Evolutionary conservation across 768 basidiomycete genomes (phyloP), one percentile per base, ranked within the genome.

Genomic region (Leccinum longicurvipes): DNA sequence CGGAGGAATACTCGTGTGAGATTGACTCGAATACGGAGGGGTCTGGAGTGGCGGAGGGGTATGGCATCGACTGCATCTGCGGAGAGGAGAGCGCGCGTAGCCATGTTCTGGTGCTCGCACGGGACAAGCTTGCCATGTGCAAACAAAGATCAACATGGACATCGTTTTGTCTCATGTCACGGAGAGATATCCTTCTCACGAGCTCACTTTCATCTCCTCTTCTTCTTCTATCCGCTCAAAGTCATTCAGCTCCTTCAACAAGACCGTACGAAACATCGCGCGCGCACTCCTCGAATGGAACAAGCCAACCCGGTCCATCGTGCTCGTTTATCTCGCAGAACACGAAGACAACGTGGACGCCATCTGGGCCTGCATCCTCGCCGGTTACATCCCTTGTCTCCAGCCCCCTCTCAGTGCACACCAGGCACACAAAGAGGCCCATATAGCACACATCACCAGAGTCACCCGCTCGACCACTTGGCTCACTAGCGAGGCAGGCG

Each of bases 1-100:
- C 31, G 45, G 60, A 52, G 19, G 57, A 54, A 51, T 78, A 75
- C 50, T 77, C 76, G 0, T 60, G n/a, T n/a, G n/a, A n/a, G n/a
- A n/a, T n/a, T n/a, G n/a, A n/a, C n/a, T n/a, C n/a, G n/a, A n/a
- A n/a, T n/a, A n/a, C n/a, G n/a, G n/a, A n/a, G n/a, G n/a, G n/a
- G n/a, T n/a, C n/a, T n/a, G n/a, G n/a, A n/a, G n/a, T n/a, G n/a
- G n/a, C n/a, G n/a, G n/a, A n/a, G n/a, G n/a, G n/a, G n/a, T n/a
- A n/a, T n/a, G n/a, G n/a, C n/a, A n/a, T n/a, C n/a, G n/a, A n/a
- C n/a, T n/a, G n/a, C n/a, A n/a, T n/a, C n/a, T n/a, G n/a, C n/a
- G n/a, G n/a, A n/a, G n/a, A n/a, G n/a, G n/a, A n/a, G n/a, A n/a
- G n/a, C n/a, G n/a, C n/a, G n/a, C n/a, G n/a, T n/a, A n/a, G n/a